Base-by-base conservation (phyloP, 768 basidiomycete species). In the Thelephora ganbajun region DNA sequence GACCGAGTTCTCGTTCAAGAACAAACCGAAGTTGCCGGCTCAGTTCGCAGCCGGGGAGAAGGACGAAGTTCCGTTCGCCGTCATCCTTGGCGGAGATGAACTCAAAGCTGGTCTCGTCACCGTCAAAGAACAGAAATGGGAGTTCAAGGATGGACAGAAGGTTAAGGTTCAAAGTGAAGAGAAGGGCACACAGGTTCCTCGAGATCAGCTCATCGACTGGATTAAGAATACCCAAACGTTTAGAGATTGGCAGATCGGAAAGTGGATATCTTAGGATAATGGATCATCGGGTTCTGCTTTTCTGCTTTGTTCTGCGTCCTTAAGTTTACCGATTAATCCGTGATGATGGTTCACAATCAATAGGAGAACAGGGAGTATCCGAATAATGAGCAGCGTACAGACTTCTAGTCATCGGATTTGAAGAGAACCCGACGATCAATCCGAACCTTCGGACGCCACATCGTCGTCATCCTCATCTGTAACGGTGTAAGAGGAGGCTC, bases 1-100 rank as follows among this genome's bases (percentile, higher is more conserved):
- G 90, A 75, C 86, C 48, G 96, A 98, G 62, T 98, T 90, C 68
- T 67, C 91, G 56, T 86, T 88, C 51, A 97, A 96, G 63, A 77
- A 69, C 47, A 97, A 96, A 61, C 93, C 96, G 0, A 97, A 97
- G 61, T 63, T 90, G 33, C 72, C 73, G 0, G 71, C 78, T 2
- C 94, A 99, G 58, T 97, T 94, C 59, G 85, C 85, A 18, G 81
- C 83, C 1, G 87, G 85, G 22, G 96, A 96, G 66, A 80, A 70
- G 59, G 93, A 97, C 57, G 83, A 89, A 53, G 88, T 89, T 36
- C 94, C 93, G 0, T 96, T 90, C 63, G 92, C 85, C 1, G 74
- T 97, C 48, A 87, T 98, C 53, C 67, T 98, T n/a, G 93, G 91
- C 7, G 75, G 73, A 1, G 82, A 85, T 48, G 94, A 99, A 67